phyloP scores from a whole-genome alignment of 768 basidiomycete species.

The Podaxis carcinomalis region DNA sequence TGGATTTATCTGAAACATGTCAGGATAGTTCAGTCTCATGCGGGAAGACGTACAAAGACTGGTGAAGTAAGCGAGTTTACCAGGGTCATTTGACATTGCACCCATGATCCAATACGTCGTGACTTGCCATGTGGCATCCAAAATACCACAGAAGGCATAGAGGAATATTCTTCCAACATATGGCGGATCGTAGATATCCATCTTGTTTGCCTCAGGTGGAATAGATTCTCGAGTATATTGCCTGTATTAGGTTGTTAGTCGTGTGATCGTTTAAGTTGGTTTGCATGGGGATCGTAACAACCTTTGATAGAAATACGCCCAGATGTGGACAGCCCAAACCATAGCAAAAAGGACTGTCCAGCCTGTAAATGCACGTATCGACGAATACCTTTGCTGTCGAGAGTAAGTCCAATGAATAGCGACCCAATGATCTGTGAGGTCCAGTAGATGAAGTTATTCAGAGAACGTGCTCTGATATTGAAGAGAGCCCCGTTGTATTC shows the following conservation, averaged over 20 bases:
- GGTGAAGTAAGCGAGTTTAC: constrained; percentile 73
- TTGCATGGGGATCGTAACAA: constrained; percentile 25
- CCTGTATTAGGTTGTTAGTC: constrained; percentile 16
- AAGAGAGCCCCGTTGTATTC: constrained; percentile 78
- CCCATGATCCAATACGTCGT: constrained; percentile 82
- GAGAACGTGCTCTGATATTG: constrained; percentile 70
- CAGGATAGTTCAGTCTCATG: not conserved
- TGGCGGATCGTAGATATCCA: constrained; percentile 53
- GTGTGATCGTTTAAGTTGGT: not conserved
- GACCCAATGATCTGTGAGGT: constrained; percentile 74
- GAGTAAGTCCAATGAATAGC: constrained; percentile 60
- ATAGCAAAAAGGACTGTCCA: constrained; percentile 60
- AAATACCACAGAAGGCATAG: constrained; percentile 68
- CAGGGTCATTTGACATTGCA: constrained; percentile 80
- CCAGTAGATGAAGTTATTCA: constrained; percentile 83
- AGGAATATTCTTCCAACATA: constrained; percentile 57
- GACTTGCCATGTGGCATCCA: constrained; percentile 86
- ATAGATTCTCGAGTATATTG: constrained; percentile 59
- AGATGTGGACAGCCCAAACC: constrained; percentile 67
- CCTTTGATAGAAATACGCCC: constrained; percentile 78
- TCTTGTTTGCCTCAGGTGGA: constrained; percentile 33
- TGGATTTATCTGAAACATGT: constrained; percentile 51
- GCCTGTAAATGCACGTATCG: constrained; percentile 69
- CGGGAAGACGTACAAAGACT: constrained; percentile 67
- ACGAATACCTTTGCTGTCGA: constrained; percentile 51